phyloP scores from a whole-genome alignment of 2,329 filamentous ascomycete species.

The Incumbomyces lentus region DNA sequence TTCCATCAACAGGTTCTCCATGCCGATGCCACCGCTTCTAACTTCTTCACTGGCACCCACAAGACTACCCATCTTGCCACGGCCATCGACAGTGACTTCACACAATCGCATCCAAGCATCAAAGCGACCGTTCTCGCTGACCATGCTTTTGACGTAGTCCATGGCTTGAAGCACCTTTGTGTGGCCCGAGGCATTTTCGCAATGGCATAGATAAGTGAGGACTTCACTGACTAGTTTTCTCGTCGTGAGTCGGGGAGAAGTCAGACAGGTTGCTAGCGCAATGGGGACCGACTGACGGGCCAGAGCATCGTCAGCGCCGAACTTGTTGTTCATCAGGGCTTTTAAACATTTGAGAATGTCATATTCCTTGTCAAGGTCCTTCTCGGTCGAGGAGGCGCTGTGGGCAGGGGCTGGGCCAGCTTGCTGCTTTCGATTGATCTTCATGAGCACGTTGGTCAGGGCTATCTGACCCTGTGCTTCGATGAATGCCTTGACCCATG shows the following conservation, averaged over 20 bases:
- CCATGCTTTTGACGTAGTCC: constrained; percentile 78
- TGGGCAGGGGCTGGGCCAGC: constrained; percentile 58
- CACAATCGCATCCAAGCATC: constrained; percentile 98
- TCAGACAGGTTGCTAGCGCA: constrained; percentile 74
- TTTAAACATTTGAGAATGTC: constrained; percentile 97
- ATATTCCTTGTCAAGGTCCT: constrained; percentile 82
- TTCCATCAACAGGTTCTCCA: constrained; percentile 98
- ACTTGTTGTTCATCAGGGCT: constrained; percentile 98
- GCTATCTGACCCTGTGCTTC: constrained; percentile 96
- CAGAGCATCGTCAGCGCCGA: constrained; percentile 90
- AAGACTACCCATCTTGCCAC: constrained; percentile 96
- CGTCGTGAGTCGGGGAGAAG: constrained; percentile 80
- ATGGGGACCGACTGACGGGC: constrained; percentile 82
- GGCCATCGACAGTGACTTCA: constrained; percentile 90
- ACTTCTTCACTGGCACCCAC: constrained; percentile 95
- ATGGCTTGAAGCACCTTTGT: constrained; percentile 87
- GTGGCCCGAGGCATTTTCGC: constrained; percentile 80
- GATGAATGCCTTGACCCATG: constrained; percentile 92
- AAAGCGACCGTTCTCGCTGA: constrained; percentile 88
- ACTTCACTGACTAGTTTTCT: constrained; percentile 93
- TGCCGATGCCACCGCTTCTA: constrained; percentile 88
- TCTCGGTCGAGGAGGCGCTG: constrained; percentile 51
- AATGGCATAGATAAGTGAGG: constrained; percentile 89
- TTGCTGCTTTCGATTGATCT: constrained; percentile 81
- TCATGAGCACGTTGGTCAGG: constrained; percentile 81